Base-by-base conservation (phyloP, 208 protist genomes). In the Acanthamoeba healyi region DNA sequence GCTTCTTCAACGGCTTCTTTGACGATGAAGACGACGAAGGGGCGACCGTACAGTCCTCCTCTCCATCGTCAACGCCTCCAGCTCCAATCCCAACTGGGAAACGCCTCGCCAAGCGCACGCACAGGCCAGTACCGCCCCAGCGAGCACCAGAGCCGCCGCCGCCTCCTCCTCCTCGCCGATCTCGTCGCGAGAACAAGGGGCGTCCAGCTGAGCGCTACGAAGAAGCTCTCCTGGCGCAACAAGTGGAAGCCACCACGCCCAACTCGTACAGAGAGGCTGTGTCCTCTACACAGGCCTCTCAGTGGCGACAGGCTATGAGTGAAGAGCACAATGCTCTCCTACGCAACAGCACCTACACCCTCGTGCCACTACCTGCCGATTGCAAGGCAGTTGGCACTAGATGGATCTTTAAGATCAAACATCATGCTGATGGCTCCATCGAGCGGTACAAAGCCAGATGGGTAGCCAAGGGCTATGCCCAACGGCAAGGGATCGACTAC, bases 341-440 rank as follows among this genome's bases (percentile, higher is more conserved):
- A 4, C 17, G 44, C 26, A 54, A 54, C 38, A 51, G n/a, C 9
- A 84, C 74, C 44, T 84, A 84, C 74, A 72, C 17, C 14, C 44
- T 92, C 2, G 84, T 92, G 22, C 84, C 84, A 14, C 54, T 63
- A 4, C 84, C 54, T 5, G 0, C 12, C 40, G 22, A 36, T 12
- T n/a, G 42, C 2, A 49, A 74, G 19, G 58, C 58, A 2, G 38
- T 92, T 10, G 12, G 38, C 10, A 74, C 84, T 0, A 29, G 38
- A 6, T 92, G 56, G 84, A n/a, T 92, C 84, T 72, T 38, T n/a
- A 63, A 72, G 17, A 40, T 92, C 36, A 92, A 92, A n/a, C 36
- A 51, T 26, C 9, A 19, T 7, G 34, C 61, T 29, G 36, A 92
- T 46, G 56, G 84, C 1, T 44, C 44, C 17, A 42, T 92, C 9